Evolutionary conservation across 306 rosid species (phyloP).

Genomic region (Dryas drummondii): DNA sequence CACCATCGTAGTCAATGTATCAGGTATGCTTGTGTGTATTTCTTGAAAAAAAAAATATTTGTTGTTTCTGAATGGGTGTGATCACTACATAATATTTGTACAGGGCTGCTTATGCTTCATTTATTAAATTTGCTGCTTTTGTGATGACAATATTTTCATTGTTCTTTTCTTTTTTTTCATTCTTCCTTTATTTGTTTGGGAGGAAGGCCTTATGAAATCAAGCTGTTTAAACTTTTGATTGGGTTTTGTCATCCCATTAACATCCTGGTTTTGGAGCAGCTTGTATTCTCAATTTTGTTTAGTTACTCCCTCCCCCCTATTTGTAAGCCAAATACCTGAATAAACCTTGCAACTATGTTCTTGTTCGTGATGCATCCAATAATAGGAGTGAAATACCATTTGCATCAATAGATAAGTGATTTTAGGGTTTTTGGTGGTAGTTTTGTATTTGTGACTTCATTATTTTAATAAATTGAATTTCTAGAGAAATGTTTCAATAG

Average conservation of each 20-base stretch:
- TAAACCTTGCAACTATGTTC: no score
- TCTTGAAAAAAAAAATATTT: background rate
- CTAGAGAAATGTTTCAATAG: no score
- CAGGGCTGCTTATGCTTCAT: background rate
- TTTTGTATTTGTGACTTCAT: no score
- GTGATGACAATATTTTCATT: background rate
- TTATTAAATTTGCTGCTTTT: background rate
- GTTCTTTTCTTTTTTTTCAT: background rate
- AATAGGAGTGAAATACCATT: no score
- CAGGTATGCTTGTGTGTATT: slow-evolving; percentile 47
- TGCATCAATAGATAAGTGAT: no score
- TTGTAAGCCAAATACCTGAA: no score
- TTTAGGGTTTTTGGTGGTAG: no score
- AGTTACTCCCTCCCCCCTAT: background rate
- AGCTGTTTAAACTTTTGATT: background rate
- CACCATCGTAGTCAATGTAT: slow-evolving; percentile 65
- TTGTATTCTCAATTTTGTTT: background rate
- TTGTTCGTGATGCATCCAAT: no score
- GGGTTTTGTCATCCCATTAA: background rate
- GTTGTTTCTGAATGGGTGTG: background rate
- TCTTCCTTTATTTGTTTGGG: background rate
- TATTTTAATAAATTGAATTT: no score
- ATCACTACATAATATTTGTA: slow-evolving; percentile 2
- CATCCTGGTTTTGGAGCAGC: background rate
- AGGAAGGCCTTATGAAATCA: background rate